phyloP scores from a whole-genome alignment of 331 rosid genomes.

The Arachis monticola region DNA sequence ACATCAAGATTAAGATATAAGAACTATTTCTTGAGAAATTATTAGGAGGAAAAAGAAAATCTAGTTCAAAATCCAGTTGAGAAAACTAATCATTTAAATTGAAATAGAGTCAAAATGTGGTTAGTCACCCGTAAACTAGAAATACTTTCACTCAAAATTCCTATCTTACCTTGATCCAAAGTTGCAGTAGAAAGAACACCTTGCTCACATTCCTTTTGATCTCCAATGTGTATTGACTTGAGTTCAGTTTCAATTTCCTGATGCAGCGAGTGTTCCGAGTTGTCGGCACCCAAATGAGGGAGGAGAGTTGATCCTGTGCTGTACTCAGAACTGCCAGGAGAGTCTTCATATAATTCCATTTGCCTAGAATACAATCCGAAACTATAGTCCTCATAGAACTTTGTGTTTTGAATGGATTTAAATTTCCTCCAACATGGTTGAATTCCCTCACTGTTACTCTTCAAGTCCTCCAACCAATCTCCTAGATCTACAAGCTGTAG shows the following conservation, averaged over 20 bases:
- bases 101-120: neutral
- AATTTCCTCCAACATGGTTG: constrained; percentile 76
- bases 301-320: constrained; percentile 84
- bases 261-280: constrained; percentile 55
- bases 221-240: constrained; percentile 48
- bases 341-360: constrained; percentile 74
- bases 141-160: constrained; percentile 22
- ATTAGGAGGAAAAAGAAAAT: neutral
- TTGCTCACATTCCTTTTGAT: constrained; percentile 50
- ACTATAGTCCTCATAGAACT: constrained; percentile 11
- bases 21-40: constrained; percentile 4
- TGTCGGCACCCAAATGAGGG: constrained; percentile 54
- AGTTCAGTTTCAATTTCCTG: constrained; percentile 57
- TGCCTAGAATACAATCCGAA: constrained; percentile 57
- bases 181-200: constrained; percentile 50
- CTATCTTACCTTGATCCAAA: constrained; percentile 58
- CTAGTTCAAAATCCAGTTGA: neutral
- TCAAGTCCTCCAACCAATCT: constrained; percentile 69
- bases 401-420: constrained; percentile 26
- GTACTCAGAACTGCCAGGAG: constrained; percentile 93
- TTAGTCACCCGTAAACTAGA: constrained; percentile 11
- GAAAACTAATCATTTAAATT: neutral
- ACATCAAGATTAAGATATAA: constrained; percentile 11
- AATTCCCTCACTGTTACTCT: constrained; percentile 63
- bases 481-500: constrained; percentile 79